Evolutionary conservation across 2,329 filamentous ascomycete genomes (phyloP).

Genomic region (Fusarium sarcochroum): DNA sequence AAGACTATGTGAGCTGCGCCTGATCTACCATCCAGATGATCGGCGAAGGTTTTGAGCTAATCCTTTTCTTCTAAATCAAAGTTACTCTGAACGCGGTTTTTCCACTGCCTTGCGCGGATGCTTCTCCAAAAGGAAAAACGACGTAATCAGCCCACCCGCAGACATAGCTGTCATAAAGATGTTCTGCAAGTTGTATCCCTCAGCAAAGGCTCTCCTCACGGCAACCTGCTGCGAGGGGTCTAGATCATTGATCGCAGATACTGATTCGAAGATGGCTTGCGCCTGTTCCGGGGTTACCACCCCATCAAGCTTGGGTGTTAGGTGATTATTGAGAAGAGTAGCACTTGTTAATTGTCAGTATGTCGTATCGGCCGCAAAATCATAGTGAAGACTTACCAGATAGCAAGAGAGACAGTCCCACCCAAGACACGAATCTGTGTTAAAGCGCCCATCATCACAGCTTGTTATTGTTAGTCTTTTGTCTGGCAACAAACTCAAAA

Average conservation of each 20-base stretch:
- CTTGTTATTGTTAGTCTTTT: neutral
- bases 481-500: fast-evolving
- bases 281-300: neutral
- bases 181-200: conserved; percentile 10
- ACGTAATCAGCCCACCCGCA: neutral
- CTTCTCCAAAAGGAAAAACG: neutral
- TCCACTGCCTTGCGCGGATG: neutral
- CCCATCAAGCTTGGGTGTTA: neutral
- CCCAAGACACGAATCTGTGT: conserved; percentile 10
- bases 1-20: too few relatives aligned
- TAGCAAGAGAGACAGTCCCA: conserved; percentile 13
- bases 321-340: conserved; percentile 1
- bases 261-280: neutral
- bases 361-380: fast-evolving
- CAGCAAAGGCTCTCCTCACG: neutral
- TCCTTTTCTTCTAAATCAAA: too few relatives aligned
- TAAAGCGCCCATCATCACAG: conserved; percentile 17
- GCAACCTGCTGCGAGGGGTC: neutral
- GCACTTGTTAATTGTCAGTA: neutral
- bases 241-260: neutral
- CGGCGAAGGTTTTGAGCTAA: too few relatives aligned
- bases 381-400: neutral
- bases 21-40: too few relatives aligned
- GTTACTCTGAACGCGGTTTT: too few relatives aligned
- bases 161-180: conserved; percentile 14